phyloP scores from a whole-genome alignment of 176 grass and related monocot genomes.

The Bromus sterilis region DNA sequence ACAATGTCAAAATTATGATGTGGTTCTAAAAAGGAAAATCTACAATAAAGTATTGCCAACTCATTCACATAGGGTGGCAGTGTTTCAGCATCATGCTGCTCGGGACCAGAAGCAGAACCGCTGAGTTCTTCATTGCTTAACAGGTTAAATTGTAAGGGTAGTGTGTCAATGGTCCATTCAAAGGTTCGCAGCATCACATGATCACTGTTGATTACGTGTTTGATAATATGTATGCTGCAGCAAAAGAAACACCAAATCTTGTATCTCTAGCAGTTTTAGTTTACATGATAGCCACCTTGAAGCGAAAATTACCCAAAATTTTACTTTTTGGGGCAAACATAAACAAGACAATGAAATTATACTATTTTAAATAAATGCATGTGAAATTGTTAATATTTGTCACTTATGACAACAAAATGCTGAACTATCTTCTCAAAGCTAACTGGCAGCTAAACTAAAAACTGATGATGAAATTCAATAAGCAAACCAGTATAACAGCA shows the following conservation, averaged over 20 bases:
- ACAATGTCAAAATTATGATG: not conserved
- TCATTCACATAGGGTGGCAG: not conserved
- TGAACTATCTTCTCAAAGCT: not conserved
- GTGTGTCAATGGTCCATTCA: not conserved
- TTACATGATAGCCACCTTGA: not conserved
- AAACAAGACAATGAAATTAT: not conserved
- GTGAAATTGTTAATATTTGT: not conserved
- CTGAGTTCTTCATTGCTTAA: not conserved
- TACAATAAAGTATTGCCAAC: not conserved
- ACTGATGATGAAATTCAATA: not conserved
- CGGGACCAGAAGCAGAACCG: not conserved
- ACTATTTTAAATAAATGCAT: not conserved
- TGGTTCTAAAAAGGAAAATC: not conserved
- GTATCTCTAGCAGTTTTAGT: not conserved
- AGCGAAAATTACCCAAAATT: too few relatives aligned
- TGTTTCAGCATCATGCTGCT: not conserved
- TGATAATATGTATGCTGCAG: not conserved
- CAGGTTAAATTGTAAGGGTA: not conserved
- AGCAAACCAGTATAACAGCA: not conserved
- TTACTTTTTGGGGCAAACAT: not conserved
- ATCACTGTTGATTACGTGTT: not conserved
- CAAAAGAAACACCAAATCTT: not conserved
- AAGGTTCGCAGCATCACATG: slow-evolving; percentile 1
- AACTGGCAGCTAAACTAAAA: not conserved
- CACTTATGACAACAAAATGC: not conserved